Evolutionary conservation across 2,329 filamentous ascomycete genomes (phyloP).

Genomic region (Arthrobotrys megalospora): DNA sequence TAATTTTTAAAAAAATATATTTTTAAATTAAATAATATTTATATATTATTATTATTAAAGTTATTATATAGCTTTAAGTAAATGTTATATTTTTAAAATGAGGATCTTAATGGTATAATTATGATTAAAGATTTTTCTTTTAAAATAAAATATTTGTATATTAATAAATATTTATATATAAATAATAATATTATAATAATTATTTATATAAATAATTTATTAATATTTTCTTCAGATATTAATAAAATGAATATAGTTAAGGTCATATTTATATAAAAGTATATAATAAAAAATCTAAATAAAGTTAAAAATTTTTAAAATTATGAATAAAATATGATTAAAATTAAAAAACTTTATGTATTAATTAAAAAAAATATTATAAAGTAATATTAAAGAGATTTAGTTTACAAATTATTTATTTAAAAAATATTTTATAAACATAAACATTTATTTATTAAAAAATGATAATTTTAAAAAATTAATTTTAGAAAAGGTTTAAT

Average conservation of each 20-base stretch:
- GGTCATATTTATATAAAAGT: neutral
- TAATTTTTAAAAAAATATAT: slow-evolving; percentile 4
- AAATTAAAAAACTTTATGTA: neutral
- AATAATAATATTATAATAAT: neutral
- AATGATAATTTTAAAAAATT: neutral
- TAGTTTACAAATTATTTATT: neutral
- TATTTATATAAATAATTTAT: neutral
- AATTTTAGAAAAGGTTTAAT: neutral
- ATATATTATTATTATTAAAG: no score
- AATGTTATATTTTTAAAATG: no score
- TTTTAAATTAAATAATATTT: no score
- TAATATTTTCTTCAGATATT: neutral
- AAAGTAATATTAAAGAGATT: neutral
- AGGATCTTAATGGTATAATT: neutral
- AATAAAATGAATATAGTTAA: slow-evolving; percentile 5
- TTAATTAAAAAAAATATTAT: neutral
- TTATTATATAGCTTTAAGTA: no score
- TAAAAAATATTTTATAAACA: neutral
- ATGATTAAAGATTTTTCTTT: neutral
- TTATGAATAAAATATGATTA: no score
- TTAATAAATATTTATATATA: slow-evolving; percentile 9
- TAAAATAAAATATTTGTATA: neutral
- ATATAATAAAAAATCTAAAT: neutral
- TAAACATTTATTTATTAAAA: neutral
- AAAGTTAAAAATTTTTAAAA: slow-evolving; percentile 6